Evolutionary conservation across 306 rosid genomes (phyloP), one percentile per base, ranked within the genome.

Genomic region (Macrotyloma uniflorum): DNA sequence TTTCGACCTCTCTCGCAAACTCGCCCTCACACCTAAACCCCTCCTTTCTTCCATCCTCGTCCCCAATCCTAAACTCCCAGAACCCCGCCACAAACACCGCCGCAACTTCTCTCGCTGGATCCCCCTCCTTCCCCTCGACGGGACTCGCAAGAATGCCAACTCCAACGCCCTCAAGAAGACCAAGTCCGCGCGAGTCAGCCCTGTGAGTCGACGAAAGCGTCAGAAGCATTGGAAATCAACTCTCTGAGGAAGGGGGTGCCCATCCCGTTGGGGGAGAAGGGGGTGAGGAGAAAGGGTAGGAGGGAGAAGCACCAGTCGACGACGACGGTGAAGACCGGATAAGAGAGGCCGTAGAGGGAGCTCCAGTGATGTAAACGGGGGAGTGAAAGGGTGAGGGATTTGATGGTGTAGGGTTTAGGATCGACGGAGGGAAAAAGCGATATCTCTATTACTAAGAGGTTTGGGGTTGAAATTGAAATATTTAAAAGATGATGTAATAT

Each of bases 141-240:
- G 57, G 24, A 18, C 22, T 19, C 57, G 20, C 6, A 50, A 6
- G 3, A 18, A 38, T 3, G 43, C 43, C 43, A 38, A 8, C 43
- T 8, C 13, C 43, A 38, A 43, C 53, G 82, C 83, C 0, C 47
- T 88, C 78, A 90, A 82, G 80, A 94, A 94, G 65, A 70, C 98
- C 12, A 95, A 91, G 36, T 91, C 98, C 4, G 97, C 99, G 12
- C 82, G 99, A 33, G 98, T 96, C 62, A 93, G 96, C 75, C 99
- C 99, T 1, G 94, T 93, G 85, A 91, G 90, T 63, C 90, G 98
- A 0, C 79, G 88, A 47, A 96, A 83, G 99, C 99, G 78, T 96
- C 99, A 83, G 99, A 93, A 69, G 98, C 98, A 77, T 96, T 96
- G 78, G 99, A 96, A 85, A 96, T 96, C 87, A 96, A 81, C 82